Evolutionary conservation across 345 rosid species (phyloP).

Genomic region (Odontarrhena argentea): DNA sequence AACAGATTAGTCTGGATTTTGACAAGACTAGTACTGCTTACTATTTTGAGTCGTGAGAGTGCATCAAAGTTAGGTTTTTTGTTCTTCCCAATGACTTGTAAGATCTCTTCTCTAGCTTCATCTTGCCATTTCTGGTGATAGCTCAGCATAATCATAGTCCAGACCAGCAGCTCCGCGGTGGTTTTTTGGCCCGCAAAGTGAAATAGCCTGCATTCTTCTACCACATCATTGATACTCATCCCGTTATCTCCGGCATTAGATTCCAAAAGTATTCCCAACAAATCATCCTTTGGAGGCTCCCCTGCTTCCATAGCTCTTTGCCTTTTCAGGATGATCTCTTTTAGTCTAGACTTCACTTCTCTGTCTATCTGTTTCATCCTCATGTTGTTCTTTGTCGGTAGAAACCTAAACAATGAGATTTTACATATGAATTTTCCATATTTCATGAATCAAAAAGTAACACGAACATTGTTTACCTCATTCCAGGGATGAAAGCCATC

Average conservation of each 20-base stretch:
- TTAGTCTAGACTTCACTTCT: slow-evolving; percentile 39
- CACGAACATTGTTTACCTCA: slow-evolving; percentile 46
- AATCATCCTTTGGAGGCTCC: slow-evolving; percentile 42
- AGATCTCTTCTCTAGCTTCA: slow-evolving; percentile 68
- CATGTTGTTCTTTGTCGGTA: slow-evolving; percentile 44
- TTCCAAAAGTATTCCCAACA: slow-evolving; percentile 49
- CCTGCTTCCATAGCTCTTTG: slow-evolving; percentile 43
- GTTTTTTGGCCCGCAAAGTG: slow-evolving; percentile 77
- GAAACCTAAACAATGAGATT: slow-evolving; percentile 36
- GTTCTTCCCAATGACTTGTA: slow-evolving; percentile 48
- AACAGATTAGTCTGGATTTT: neutral
- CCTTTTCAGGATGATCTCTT: slow-evolving; percentile 43
- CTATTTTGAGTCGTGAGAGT: slow-evolving; percentile 55
- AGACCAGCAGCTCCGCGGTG: slow-evolving; percentile 61
- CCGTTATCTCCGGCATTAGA: slow-evolving; percentile 41
- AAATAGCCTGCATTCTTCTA: slow-evolving; percentile 73
- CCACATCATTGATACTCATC: slow-evolving; percentile 54
- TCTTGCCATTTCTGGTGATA: slow-evolving; percentile 65
- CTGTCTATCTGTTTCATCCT: slow-evolving; percentile 40
- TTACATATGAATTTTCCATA: neutral
- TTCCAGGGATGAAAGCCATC: slow-evolving; percentile 55
- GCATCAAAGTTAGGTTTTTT: slow-evolving; percentile 42
- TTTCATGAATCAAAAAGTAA: neutral
- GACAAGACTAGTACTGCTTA: slow-evolving; percentile 12
- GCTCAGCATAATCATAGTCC: slow-evolving; percentile 65